Conservation (phyloP, 148 eudicot species). For the Persicaria maculosa region DNA sequence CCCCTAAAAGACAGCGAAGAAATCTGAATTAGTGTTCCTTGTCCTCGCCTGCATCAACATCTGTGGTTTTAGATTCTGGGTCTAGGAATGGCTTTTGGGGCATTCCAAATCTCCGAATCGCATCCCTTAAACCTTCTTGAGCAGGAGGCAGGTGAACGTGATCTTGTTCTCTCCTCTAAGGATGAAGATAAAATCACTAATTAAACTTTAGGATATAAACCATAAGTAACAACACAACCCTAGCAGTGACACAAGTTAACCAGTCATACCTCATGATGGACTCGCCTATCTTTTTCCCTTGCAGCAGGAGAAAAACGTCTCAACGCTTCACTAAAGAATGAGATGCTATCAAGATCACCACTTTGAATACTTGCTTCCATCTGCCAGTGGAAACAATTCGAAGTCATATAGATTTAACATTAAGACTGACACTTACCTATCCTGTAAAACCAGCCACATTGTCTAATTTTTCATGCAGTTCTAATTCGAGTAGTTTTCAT, state of each 20-base stretch:
- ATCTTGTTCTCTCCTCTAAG: slow-evolving; percentile 28
- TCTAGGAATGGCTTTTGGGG: slow-evolving; percentile 38
- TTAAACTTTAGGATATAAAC: background rate
- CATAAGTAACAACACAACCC: background rate
- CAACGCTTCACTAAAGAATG: slow-evolving; percentile 36
- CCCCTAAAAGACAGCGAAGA: background rate
- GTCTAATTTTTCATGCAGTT: background rate
- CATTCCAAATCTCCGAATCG: slow-evolving; percentile 42
- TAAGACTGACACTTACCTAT: background rate
- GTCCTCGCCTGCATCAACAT: slow-evolving; percentile 28
- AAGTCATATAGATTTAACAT: background rate
- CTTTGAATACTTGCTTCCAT: slow-evolving; percentile 69
- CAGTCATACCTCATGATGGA: slow-evolving; percentile 29
- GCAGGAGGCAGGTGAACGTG: slow-evolving; percentile 43
- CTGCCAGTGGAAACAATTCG: slow-evolving; percentile 30
- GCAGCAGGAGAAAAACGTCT: slow-evolving; percentile 28
- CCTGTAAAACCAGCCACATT: background rate
- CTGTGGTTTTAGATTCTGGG: slow-evolving; percentile 29
- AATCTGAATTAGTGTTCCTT: slow-evolving; percentile 24
- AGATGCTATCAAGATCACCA: slow-evolving; percentile 64
- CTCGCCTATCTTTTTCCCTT: slow-evolving; percentile 28
- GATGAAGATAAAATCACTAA: slow-evolving; percentile 15
- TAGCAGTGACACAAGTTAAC: background rate
- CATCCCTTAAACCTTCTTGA: slow-evolving; percentile 34
- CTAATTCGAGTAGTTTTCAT: background rate